These are phyloP conservation scores for Cutaneotrichosporon dermatis DNA, from an alignment of 1,284 basidiomycete genomes.

Conservation along the genomic window DNA sequence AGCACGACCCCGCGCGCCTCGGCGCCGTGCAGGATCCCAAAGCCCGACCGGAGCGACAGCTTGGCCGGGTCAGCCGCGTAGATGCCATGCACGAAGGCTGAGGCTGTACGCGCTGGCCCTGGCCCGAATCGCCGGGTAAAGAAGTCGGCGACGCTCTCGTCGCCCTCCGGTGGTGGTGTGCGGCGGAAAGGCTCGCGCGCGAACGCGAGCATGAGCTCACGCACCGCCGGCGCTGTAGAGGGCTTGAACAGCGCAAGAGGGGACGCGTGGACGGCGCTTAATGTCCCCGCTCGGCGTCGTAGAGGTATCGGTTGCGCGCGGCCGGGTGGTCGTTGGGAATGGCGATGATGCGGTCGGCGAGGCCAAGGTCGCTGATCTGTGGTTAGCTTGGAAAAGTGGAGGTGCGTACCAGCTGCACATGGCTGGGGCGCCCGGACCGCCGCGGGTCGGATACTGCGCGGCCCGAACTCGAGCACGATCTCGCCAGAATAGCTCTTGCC, in stretches of 20 bases:
- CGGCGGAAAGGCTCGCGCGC: constrained; percentile 59
- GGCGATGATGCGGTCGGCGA: constrained; percentile 30
- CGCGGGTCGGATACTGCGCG: constrained; percentile 74
- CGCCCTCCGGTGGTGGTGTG: constrained; percentile 52
- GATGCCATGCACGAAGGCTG: constrained; percentile 85
- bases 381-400: background rate
- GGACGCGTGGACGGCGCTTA: constrained; percentile 6
- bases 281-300: constrained; percentile 17
- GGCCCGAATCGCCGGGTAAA: constrained; percentile 70
- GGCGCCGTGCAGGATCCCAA: constrained; percentile 66
- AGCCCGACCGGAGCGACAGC: constrained; percentile 71
- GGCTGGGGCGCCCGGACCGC: constrained; percentile 52
- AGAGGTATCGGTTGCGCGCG: constrained; percentile 42
- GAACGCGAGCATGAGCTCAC: constrained; percentile 54
- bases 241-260: constrained; percentile 5
- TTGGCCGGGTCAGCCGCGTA: constrained; percentile 78
- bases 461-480: constrained; percentile 72
- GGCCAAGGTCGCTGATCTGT: constrained; percentile 27
- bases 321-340: constrained; percentile 40
- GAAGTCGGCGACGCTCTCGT: constrained; percentile 80
- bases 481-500: constrained; percentile 27
- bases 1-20: constrained; percentile 65
- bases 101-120: constrained; percentile 69
- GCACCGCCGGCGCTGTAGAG: background rate
- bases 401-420: constrained; percentile 72